A percentile compares a stretch with the other conserved stretches of the same genome.
phyloP scores from a whole-genome alignment of 768 basidiomycete genomes.

The Suillus ampliporus region DNA sequence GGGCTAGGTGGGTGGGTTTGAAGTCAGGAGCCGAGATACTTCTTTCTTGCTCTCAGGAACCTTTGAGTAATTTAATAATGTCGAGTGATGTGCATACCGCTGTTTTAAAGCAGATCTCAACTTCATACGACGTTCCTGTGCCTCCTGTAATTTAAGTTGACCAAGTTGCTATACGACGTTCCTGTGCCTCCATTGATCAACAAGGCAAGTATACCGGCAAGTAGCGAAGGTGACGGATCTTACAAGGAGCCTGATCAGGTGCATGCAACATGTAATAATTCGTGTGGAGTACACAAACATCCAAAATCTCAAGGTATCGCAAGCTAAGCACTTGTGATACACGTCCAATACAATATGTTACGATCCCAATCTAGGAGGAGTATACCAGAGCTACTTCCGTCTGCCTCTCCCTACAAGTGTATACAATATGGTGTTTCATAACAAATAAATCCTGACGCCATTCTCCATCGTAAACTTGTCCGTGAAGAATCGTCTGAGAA shows the following conservation, averaged over 20 bases:
- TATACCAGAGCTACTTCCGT: background rate
- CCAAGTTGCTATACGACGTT: too few species aligned
- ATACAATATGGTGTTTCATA: background rate
- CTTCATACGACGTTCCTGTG: background rate
- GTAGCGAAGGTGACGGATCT: too few species aligned
- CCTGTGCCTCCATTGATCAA: too few species aligned
- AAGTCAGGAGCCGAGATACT: too few species aligned
- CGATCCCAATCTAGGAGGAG: background rate
- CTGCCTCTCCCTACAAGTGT: background rate
- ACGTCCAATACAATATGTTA: constrained; percentile 1
- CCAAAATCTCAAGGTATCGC: background rate
- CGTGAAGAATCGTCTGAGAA: background rate
- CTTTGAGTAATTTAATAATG: background rate
- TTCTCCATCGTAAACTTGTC: background rate
- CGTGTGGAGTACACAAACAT: background rate
- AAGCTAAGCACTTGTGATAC: background rate
- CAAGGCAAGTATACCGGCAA: too few species aligned
- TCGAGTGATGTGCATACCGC: background rate
- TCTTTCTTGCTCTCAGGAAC: too few species aligned
- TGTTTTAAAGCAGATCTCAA: background rate
- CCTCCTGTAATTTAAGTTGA: background rate
- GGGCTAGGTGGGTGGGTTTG: too few species aligned
- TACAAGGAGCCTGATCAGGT: too few species aligned
- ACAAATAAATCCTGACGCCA: background rate
- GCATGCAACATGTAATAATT: background rate